Percentiles rank a stretch among this genome's conserved stretches.
Evolutionary conservation across 2,329 filamentous ascomycete genomes (phyloP).

Genomic region (Microsporum ferrugineum): DNA sequence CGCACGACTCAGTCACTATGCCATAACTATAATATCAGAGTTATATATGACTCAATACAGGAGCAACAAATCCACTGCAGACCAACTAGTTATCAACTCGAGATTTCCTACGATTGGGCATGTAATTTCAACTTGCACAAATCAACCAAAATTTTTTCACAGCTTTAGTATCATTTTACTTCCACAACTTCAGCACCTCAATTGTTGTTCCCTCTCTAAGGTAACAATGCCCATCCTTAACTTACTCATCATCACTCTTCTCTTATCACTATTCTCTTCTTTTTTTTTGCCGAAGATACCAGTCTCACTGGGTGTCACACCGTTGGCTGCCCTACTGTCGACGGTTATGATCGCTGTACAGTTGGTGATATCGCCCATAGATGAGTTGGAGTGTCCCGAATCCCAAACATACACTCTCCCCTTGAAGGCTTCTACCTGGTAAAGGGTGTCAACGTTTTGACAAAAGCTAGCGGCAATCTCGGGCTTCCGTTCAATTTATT

Average conservation of each 20-base stretch:
- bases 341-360: neutral
- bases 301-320: neutral
- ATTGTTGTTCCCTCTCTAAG: neutral
- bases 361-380: neutral
- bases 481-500: constrained; percentile 10
- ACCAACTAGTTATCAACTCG: neutral
- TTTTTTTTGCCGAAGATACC: neutral
- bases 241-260: neutral
- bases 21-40: too few species aligned
- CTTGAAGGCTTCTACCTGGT: constrained; percentile 14
- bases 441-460: constrained; percentile 11
- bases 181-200: neutral
- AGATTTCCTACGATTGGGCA: neutral
- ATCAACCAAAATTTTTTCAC: too few species aligned
- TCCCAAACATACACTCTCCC: constrained; percentile 4
- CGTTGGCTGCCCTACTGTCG: neutral
- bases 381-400: neutral
- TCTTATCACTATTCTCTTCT: neutral
- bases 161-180: neutral
- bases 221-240: neutral
- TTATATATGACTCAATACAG: too few species aligned
- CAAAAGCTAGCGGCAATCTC: neutral
- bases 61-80: too few species aligned
- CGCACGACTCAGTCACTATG: neutral
- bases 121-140: too few species aligned